Evolutionary conservation across 1,284 basidiomycete genomes (phyloP), one percentile per base, ranked within the genome.

Genomic region (Sphagnurus paluster): DNA sequence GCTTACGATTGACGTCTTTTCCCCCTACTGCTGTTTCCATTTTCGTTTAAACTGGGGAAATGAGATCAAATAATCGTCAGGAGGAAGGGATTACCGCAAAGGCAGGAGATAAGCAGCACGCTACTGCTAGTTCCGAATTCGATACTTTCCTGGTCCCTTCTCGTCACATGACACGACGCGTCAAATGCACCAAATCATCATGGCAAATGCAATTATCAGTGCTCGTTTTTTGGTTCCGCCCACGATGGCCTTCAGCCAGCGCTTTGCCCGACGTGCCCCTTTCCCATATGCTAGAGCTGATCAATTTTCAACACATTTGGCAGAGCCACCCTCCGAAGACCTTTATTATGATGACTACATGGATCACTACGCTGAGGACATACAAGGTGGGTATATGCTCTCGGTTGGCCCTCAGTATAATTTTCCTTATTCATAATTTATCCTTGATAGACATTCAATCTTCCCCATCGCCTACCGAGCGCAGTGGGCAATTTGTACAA

Each of bases 331-430:
- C n/a, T n/a, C n/a, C n/a, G n/a, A 44, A 35, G 39, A 45, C 3
- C 25, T 19, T 11, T 50, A 44, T 19, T 39, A 42, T 6, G 45
- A 43, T 14, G 44, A 54, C 25, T 52, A 52, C 28, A 14, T 41
- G 36, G 41, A 48, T 25, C 36, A 50, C 16, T 51, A 49, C 16
- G 34, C 50, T 17, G 67, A 69, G 30, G 65, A 69, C 28, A 68
- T 68, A 52, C n/a, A n/a, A n/a, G 64, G 81, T 79, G 63, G 56
- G 61, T 80, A 62, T 79, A 76, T 80, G 77, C 76, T 64, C 49
- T 25, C 44, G 19, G 44, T 28, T 26, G 13, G 23, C 32, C 14
- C 25, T 29, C 36, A n/a, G n/a, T 50, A 34, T 24, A 29, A 28
- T 29, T n/a, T 44, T 32, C 17, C 10, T 33, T 10, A 33, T 39